Conservation (phyloP, 1,284 basidiomycete genomes). For the Microbotryum saponariae region DNA sequence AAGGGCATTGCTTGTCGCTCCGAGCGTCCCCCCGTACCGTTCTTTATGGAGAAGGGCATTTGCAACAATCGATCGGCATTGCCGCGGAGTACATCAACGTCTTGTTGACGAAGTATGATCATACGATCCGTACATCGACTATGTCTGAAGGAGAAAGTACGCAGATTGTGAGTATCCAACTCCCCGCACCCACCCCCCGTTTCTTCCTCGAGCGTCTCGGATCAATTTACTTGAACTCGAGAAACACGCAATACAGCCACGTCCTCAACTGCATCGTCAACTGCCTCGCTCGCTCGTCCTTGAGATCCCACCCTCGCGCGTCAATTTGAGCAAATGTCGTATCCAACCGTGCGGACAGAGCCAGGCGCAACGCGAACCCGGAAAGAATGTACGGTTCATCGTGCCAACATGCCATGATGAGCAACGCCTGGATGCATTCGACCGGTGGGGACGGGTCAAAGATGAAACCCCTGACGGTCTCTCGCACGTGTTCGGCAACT, state of each 20-base stretch:
- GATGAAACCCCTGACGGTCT: conserved; percentile 9
- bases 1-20: too few relatives aligned
- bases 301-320: conserved; percentile 9
- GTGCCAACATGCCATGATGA: conserved; percentile 19
- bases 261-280: conserved; percentile 12
- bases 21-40: too few relatives aligned
- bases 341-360: conserved; percentile 10
- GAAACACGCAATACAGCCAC: conserved; percentile 15
- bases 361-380: conserved; percentile 14
- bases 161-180: too few relatives aligned
- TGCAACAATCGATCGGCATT: conserved; percentile 10
- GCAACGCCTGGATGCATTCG: conserved; percentile 16
- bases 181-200: too few relatives aligned
- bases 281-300: conserved; percentile 9
- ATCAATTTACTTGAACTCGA: background rate
- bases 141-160: background rate
- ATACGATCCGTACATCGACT: conserved; percentile 10
- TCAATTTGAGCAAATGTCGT: conserved; percentile 12
- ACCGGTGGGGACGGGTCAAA: conserved; percentile 11
- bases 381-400: conserved; percentile 20
- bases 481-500: conserved; percentile 16
- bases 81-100: conserved; percentile 8
- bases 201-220: too few relatives aligned
- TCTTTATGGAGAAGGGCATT: conserved; percentile 3
- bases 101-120: conserved; percentile 7